Conservation (phyloP, 164 flowering plant species). For the Vitis riparia region DNA sequence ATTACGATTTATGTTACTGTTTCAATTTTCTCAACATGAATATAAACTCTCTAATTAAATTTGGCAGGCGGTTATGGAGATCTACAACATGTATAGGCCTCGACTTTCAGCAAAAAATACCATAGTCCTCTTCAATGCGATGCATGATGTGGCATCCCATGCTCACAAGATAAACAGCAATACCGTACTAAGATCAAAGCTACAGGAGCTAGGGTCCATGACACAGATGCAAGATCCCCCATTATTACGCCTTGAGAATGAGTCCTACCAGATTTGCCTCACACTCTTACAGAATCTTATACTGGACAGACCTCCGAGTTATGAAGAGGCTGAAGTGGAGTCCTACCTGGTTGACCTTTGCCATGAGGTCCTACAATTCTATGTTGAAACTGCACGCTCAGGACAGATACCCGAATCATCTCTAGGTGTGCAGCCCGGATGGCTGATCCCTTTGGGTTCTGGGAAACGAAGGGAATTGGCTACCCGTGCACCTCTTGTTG, state of each 20-base stretch:
- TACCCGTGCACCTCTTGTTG: slow-evolving; percentile 87
- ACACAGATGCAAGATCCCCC: slow-evolving; percentile 99
- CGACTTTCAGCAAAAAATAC: slow-evolving; percentile 69
- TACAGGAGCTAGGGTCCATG: slow-evolving; percentile 78
- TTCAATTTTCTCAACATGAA: background rate
- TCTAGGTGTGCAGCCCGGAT: slow-evolving; percentile 29
- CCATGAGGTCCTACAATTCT: slow-evolving; percentile 73
- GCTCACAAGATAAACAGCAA: slow-evolving; percentile 82
- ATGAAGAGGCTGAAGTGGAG: slow-evolving; percentile 66
- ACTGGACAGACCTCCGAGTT: slow-evolving; percentile 46
- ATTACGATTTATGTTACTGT: no score
- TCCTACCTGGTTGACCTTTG: slow-evolving; percentile 69
- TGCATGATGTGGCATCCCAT: slow-evolving; percentile 76
- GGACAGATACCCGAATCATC: slow-evolving; percentile 39
- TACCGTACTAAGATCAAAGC: slow-evolving; percentile 56
- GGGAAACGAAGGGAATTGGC: slow-evolving; percentile 83
- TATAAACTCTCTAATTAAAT: slow-evolving; percentile 9
- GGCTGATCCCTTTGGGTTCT: slow-evolving; percentile 85
- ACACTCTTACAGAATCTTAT: slow-evolving; percentile 81
- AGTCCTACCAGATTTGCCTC: slow-evolving; percentile 88
- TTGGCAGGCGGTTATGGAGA: slow-evolving; percentile 91
- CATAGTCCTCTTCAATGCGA: slow-evolving; percentile 64
- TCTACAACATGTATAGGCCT: slow-evolving; percentile 75
- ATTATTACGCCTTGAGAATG: slow-evolving; percentile 85
- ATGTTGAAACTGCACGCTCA: slow-evolving; percentile 50